Base-by-base conservation (phyloP, 2,329 filamentous ascomycete genomes). In the Paraphaeosphaeria sporulosa region DNA sequence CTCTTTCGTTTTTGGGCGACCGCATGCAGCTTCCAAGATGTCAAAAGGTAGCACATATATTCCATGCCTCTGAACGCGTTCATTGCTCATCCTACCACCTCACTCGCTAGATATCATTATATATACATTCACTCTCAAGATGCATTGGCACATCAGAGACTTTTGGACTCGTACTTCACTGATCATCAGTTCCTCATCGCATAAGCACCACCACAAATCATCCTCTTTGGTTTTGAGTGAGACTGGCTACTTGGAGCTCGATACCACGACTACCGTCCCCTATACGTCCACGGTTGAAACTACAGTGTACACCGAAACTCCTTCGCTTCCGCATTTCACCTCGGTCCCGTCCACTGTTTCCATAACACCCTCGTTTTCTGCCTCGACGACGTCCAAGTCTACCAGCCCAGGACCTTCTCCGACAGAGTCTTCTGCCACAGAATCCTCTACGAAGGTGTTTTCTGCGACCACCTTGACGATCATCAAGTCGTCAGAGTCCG, bases 11-110 rank as follows among this genome's bases (percentile, higher is more conserved):
- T 67, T 64, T 42, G 62, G 10, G 21, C 25, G 19, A 51, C 65
- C 58, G 68, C 68, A 72, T 70, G 67, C 68, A 65, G 67, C 40
- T 32, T 49, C 27, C 19, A 34, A 23, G 19, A 57, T 46, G 34
- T 17, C 12, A 30, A 49, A 49, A 30, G 38, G 4, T 27, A 21
- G 27, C 15, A 40, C 57, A 65, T 64, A 68, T 62, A 61, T 59
- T 30, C 52, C 40, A 47, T 40, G 34, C 32, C 10, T 50, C 58
- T 40, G 62, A 23, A 52, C 55, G 57, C 57, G 59, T 17, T 50
- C 58, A 50, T 55, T 15, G 10, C 27, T 21, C n/a, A 23, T 12
- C 42, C 10, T 55, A 44, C 38, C 21, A 42, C 43, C 32, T 36
- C 17, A 34, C 43, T 50, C 46, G 47, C 38, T 58, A 40, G 19